phyloP scores from a whole-genome alignment of 164 flowering plant genomes.

The Chloranthus sessilifolius region DNA sequence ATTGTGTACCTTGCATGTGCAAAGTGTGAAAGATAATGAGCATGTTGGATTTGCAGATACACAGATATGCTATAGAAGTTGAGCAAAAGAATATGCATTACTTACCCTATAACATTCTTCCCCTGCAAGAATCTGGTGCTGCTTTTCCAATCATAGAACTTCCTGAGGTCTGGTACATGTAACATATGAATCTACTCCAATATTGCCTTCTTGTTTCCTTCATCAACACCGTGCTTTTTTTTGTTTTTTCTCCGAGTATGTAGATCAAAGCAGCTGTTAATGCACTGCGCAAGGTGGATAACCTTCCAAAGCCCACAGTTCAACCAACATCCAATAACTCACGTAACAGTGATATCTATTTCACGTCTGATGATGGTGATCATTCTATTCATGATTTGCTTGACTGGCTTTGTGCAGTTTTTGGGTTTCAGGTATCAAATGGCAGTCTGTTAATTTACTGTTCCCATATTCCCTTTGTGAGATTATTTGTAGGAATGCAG shows the following conservation, averaged over 20 bases:
- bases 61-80: slow-evolving; percentile 64
- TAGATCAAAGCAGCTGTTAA: slow-evolving; percentile 84
- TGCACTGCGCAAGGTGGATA: slow-evolving; percentile 60
- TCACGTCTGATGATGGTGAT: slow-evolving; percentile 31
- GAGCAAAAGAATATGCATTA: slow-evolving; percentile 58
- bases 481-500: too few species aligned
- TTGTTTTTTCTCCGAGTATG: slow-evolving; percentile 6
- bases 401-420: slow-evolving; percentile 82
- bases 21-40: neutral
- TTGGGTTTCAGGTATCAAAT: slow-evolving; percentile 91
- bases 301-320: slow-evolving; percentile 52
- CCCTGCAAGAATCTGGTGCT: slow-evolving; percentile 61
- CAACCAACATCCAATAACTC: slow-evolving; percentile 17
- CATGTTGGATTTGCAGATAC: slow-evolving; percentile 41
- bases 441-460: too few species aligned
- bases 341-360: slow-evolving; percentile 10
- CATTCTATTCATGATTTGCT: slow-evolving; percentile 65
- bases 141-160: slow-evolving; percentile 87
- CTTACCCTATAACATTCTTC: slow-evolving; percentile 84
- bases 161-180: slow-evolving; percentile 64
- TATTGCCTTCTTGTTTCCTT: neutral
- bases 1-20: slow-evolving; percentile 1
- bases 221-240: neutral
- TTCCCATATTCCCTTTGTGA: too few species aligned
- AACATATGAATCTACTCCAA: neutral